Conservation (phyloP, 2,329 filamentous ascomycete genomes). For the Xylariales sp. region DNA sequence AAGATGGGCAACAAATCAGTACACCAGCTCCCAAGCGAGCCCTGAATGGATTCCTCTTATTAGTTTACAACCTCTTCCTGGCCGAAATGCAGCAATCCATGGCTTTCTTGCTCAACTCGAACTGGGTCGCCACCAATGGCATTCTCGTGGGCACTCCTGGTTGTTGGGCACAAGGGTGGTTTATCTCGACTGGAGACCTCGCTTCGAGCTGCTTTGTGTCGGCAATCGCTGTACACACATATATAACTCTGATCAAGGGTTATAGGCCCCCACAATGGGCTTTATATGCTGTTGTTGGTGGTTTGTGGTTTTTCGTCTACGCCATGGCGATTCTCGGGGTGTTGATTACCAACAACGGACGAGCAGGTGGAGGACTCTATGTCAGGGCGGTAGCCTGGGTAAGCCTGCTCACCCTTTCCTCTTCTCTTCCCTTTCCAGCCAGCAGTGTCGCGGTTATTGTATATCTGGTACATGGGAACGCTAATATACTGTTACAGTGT, state of each 20-base stretch:
- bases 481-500: too few species aligned
- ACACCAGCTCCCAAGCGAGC: slow-evolving; percentile 22
- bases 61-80: slow-evolving; percentile 63
- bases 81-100: slow-evolving; percentile 6
- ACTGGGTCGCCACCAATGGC: slow-evolving; percentile 40
- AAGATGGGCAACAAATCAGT: too few species aligned
- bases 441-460: too few species aligned
- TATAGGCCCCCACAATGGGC: slow-evolving; percentile 44
- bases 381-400: slow-evolving; percentile 48
- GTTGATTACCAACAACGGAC: slow-evolving; percentile 37
- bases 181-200: slow-evolving; percentile 63
- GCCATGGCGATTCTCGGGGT: slow-evolving; percentile 50
- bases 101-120: slow-evolving; percentile 55
- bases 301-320: slow-evolving; percentile 57
- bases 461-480: too few species aligned
- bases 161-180: slow-evolving; percentile 49
- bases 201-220: slow-evolving; percentile 64
- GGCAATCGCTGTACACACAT: slow-evolving; percentile 63
- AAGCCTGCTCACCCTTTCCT: background rate
- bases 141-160: slow-evolving; percentile 3
- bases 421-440: too few species aligned
- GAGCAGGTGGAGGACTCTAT: slow-evolving; percentile 43
- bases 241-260: slow-evolving; percentile 54
- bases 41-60: slow-evolving; percentile 63
- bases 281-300: slow-evolving; percentile 44